Percentiles rank a stretch among this genome's conserved stretches.
These are phyloP conservation scores for Cardamine chenopodiifolia DNA, from an alignment of 345 rosid species.

Conservation along the genomic window DNA sequence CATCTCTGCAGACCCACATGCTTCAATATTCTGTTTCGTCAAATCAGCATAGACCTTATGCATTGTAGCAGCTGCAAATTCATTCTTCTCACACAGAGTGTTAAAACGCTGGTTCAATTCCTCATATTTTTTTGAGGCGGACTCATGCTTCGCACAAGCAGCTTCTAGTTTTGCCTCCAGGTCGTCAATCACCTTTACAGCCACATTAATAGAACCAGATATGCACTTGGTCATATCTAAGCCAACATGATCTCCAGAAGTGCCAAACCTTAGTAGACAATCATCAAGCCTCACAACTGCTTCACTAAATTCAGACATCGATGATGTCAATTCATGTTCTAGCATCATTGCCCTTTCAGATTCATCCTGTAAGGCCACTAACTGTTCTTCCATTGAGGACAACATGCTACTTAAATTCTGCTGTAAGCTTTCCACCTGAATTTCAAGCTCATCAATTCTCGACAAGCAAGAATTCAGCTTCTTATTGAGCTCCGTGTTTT, in stretches of 20 bases:
- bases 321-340: constrained; percentile 61
- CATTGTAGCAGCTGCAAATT: constrained; percentile 44
- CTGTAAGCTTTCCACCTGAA: constrained; percentile 59
- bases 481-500: constrained; percentile 54
- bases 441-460: constrained; percentile 57
- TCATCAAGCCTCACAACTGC: constrained; percentile 65
- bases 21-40: constrained; percentile 51
- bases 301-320: constrained; percentile 50
- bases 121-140: constrained; percentile 47
- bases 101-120: constrained; percentile 58
- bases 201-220: constrained; percentile 56
- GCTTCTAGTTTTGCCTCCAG: constrained; percentile 62
- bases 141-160: constrained; percentile 50
- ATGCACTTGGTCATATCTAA: constrained; percentile 50
- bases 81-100: constrained; percentile 54
- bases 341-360: constrained; percentile 51
- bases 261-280: constrained; percentile 42
- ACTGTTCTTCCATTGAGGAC: constrained; percentile 49
- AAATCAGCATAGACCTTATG: constrained; percentile 52
- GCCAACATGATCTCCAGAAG: constrained; percentile 43
- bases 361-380: constrained; percentile 60
- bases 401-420: constrained; percentile 48
- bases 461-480: constrained; percentile 48
- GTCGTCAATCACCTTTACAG: constrained; percentile 55
- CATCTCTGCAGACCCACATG: constrained; percentile 46